Base-by-base conservation (phyloP, 2,329 filamentous ascomycete species). In the Pseudopithomyces chartarum region DNA sequence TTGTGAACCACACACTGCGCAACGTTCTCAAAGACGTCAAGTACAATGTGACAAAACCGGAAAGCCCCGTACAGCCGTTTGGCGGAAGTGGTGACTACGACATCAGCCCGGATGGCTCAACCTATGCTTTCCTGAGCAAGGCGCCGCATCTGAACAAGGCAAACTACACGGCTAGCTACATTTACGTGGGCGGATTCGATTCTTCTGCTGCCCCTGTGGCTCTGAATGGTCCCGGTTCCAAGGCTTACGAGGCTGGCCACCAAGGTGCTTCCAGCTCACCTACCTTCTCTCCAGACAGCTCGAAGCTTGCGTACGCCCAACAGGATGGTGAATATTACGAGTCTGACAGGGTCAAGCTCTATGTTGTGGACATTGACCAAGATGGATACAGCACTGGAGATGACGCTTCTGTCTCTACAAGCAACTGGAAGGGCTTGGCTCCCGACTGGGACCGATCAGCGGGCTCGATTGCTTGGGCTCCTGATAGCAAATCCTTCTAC, bases 81-180 rank as follows among this genome's bases (percentile, higher is more conserved):
- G 92, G 92, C 3, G 91, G 89, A 29, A 78, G 85, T 0, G 84
- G 85, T 11, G 89, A 96, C 74, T 97, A 93, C 69, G 91, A 94
- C 66, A 84, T 94, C 59, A 84, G 87, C 59, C 77, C 80, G 20
- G 77, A 81, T 46, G 90, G 89, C 1, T 81, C 92, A 51, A 84
- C 86, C 26, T 70, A 71, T 53, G 70, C 71, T 22, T 92, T 94
- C 68, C 83, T 93, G 13, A 85, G 90, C 44, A 91, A 91, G 66
- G 90, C 92, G 63, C 89, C 90, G 0, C 80, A 86, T 17, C 75
- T 92, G 13, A 87, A 89, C 68, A 87, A 85, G 12, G 90, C 90
- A 1, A 85, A 90, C 60, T 87, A 89, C 75, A 96, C 92, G 11
- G 93, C 93, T 62, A 89, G 89, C 8, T 90, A 95, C 69, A 82